phyloP scores from a whole-genome alignment of 2,329 filamentous ascomycete species.

The Akanthomyces uredinophilus region DNA sequence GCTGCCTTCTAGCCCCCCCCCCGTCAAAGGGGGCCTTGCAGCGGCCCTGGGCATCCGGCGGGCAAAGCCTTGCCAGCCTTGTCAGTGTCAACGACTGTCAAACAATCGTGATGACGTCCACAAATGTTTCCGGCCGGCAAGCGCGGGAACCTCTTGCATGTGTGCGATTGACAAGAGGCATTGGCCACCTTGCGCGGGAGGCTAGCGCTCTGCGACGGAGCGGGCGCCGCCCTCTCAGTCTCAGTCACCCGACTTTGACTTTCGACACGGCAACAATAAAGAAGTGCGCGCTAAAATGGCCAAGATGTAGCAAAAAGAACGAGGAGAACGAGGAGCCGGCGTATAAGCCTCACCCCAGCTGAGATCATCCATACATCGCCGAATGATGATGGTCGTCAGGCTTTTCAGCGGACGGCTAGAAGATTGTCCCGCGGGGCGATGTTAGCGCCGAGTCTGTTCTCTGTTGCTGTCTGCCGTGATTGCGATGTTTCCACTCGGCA shows the following conservation, averaged over 20 bases:
- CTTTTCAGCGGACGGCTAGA: neutral
- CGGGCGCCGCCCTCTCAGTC: no score
- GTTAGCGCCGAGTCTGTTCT: neutral
- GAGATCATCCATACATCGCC: neutral
- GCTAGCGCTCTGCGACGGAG: no score
- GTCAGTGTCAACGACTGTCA: no score
- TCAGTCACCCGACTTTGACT: no score
- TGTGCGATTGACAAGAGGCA: no score
- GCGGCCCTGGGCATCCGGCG: no score
- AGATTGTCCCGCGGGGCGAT: neutral
- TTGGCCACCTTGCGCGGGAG: no score
- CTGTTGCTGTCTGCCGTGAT: neutral
- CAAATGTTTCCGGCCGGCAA: no score
- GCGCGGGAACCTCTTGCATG: no score
- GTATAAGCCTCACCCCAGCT: neutral
- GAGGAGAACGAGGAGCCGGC: neutral
- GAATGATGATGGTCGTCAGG: neutral
- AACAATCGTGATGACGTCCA: no score
- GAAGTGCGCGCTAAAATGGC: neutral
- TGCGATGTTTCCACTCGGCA: neutral
- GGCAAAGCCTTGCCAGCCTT: no score
- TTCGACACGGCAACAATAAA: no score
- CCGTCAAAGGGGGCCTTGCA: neutral
- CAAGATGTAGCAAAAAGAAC: neutral
- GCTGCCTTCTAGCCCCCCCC: neutral